Evolutionary conservation across 1,284 basidiomycete species (phyloP), one percentile per base, ranked within the genome.

Genomic region (Ustilago lituana): DNA sequence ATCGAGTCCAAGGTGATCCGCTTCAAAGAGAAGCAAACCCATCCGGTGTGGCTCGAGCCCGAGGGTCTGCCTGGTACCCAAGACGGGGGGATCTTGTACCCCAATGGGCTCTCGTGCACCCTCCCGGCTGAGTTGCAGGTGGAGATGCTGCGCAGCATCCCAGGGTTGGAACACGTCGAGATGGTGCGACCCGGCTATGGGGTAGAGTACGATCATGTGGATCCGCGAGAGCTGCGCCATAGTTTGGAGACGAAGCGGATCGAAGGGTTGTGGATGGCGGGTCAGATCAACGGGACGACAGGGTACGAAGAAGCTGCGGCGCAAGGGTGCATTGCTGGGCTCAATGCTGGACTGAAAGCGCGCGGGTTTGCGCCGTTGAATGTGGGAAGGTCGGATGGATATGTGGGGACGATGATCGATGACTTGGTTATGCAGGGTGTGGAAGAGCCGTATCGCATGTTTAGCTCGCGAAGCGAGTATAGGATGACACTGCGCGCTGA

Each of bases 361-460:
- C 84, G 85, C 4, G 82, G 84, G 2, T 84, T 83, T 32, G 84
- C 86, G 0, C 87, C 89, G 0, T 82, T 94, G 20, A 76, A 88
- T 3, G 78, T 94, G n/a, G 88, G 88, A 4, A 87, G 92, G 20
- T 90, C 91, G 6, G 91, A 93, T 68, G 90, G 90, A 1, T 94
- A 89, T 76, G 86, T 90, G 5, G 92, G 93, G 0, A 92, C 94
- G 2, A 90, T 94, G 88, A 89, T 94, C 36, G 93, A 94, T 80
- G 92, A 94, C 79, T 85, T 94, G 27, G 89, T 91, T 19, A 87
- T 90, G 38, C 91, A 92, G 78, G 92, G 92, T 1, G 89, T 91
- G 1, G 90, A 93, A 78, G 92, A 94, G 80, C 92, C 92, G 47
- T 94, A 94, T 75, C 89, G 93, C 32, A 94, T 94, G 92, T 94